Evolutionary conservation across 2,329 filamentous ascomycete species (phyloP).

Genomic region (Epichloe hybrida): DNA sequence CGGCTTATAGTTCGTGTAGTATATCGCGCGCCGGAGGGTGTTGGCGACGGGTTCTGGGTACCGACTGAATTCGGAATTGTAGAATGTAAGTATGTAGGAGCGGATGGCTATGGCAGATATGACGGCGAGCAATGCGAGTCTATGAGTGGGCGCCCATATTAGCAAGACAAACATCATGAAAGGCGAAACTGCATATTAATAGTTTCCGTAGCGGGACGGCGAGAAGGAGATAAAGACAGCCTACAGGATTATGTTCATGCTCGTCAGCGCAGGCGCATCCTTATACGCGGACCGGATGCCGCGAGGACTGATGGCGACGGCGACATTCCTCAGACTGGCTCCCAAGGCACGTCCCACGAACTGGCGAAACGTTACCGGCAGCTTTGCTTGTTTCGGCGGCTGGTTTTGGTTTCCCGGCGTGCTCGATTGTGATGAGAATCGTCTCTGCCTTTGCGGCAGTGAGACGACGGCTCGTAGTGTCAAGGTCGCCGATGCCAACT

Average conservation of each 20-base stretch:
- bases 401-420: conserved; percentile 6
- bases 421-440: conserved; percentile 18
- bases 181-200: background rate
- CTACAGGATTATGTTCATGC: conserved; percentile 19
- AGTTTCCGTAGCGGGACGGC: background rate
- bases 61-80: conserved; percentile 39
- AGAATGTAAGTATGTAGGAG: conserved; percentile 42
- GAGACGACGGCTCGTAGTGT: conserved; percentile 17
- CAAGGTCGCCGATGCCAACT: conserved; percentile 15
- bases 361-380: conserved; percentile 20
- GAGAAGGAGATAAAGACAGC: background rate
- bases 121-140: conserved; percentile 16
- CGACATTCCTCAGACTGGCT: conserved; percentile 21
- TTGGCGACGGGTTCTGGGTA: conserved; percentile 61
- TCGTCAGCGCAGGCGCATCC: conserved; percentile 18
- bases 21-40: conserved; percentile 70
- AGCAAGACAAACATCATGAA: background rate
- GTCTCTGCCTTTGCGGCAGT: conserved; percentile 14
- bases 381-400: conserved; percentile 10
- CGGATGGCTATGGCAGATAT: conserved; percentile 19
- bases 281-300: conserved; percentile 22
- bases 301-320: conserved; percentile 20
- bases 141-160: conserved; percentile 4
- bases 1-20: conserved; percentile 66
- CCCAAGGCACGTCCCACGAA: conserved; percentile 17